These are phyloP conservation scores for Aspergillus unguis DNA, from an alignment of 2,329 filamentous ascomycete genomes.

Conservation along the genomic window DNA sequence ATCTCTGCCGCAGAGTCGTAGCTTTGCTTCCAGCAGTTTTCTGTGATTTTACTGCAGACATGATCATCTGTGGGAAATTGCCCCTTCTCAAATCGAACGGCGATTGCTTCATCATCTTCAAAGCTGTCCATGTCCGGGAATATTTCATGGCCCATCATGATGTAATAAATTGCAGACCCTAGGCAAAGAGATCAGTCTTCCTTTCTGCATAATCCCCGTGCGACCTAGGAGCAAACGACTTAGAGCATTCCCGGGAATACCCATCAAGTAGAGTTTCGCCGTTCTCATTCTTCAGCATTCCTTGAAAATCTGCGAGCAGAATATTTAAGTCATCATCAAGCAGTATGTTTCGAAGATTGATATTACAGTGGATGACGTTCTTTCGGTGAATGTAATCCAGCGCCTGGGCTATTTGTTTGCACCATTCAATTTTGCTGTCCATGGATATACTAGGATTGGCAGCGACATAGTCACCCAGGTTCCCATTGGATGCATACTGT, in stretches of 20 bases:
- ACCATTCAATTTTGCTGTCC: slow-evolving; percentile 16
- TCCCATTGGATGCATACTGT: slow-evolving; percentile 15
- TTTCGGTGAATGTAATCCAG: slow-evolving; percentile 16
- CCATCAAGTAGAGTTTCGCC: slow-evolving; percentile 16
- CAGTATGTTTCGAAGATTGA: slow-evolving; percentile 6
- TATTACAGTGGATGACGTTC: slow-evolving; percentile 14
- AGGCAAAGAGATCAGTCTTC: slow-evolving; percentile 23
- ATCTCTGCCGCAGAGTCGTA: slow-evolving; percentile 9
- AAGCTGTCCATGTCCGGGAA: slow-evolving; percentile 14
- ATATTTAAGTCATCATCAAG: slow-evolving; percentile 14
- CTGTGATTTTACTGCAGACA: slow-evolving; percentile 13
- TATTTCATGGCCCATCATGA: slow-evolving; percentile 18
- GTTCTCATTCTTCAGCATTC: slow-evolving; percentile 13
- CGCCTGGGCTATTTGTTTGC: slow-evolving; percentile 17
- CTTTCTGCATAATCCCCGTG: slow-evolving; percentile 7
- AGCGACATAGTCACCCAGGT: slow-evolving; percentile 9
- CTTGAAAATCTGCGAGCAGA: slow-evolving; percentile 17
- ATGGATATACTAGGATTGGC: neutral
- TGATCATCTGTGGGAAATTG: slow-evolving; percentile 13
- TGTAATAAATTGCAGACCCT: slow-evolving; percentile 21
- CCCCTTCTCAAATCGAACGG: slow-evolving; percentile 9
- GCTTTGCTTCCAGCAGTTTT: slow-evolving; percentile 17
- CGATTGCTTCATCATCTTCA: slow-evolving; percentile 12
- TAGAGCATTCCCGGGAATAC: slow-evolving; percentile 9
- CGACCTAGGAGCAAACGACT: neutral